Conservation (phyloP, 164 flowering plant species). For the Sextonia rubra region DNA sequence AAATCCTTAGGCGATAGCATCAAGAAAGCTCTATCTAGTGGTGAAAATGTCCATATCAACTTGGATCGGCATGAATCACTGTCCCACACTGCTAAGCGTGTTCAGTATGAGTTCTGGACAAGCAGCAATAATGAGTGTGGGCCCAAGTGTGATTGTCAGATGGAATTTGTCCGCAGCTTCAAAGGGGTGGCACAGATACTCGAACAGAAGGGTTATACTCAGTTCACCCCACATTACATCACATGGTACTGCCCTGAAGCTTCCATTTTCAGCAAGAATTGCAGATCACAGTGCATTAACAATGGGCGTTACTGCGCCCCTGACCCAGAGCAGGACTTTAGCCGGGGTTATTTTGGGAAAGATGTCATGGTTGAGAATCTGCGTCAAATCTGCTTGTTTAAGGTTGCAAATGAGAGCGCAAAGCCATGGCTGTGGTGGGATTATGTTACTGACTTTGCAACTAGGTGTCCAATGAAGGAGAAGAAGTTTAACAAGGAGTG, state of each 20-base stretch:
- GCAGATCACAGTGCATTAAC: conserved; percentile 94
- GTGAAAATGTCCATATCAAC: conserved; percentile 66
- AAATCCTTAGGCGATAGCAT: conserved; percentile 74
- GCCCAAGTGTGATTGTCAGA: conserved; percentile 84
- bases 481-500: conserved; percentile 81
- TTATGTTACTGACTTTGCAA: conserved; percentile 85
- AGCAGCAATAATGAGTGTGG: conserved; percentile 94
- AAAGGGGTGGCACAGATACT: conserved; percentile 94
- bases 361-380: conserved; percentile 90
- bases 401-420: conserved; percentile 76
- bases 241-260: conserved; percentile 98
- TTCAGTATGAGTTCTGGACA: conserved; percentile 97
- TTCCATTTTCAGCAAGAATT: conserved; percentile 76
- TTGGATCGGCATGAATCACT: conserved; percentile 91
- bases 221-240: conserved; percentile 88
- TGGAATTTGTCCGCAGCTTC: conserved; percentile 74
- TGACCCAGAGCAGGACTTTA: conserved; percentile 93
- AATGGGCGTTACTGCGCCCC: conserved; percentile 98
- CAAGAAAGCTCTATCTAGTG: conserved; percentile 55
- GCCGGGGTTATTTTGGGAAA: conserved; percentile 82
- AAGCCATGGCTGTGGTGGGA: conserved; percentile 99
- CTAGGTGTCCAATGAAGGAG: conserved; percentile 95
- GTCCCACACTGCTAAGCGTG: conserved; percentile 94
- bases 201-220: conserved; percentile 79
- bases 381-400: conserved; percentile 78